These are phyloP conservation scores for Daldinia grandis DNA, from an alignment of 495 filamentous ascomycete species.

Conservation along the genomic window DNA sequence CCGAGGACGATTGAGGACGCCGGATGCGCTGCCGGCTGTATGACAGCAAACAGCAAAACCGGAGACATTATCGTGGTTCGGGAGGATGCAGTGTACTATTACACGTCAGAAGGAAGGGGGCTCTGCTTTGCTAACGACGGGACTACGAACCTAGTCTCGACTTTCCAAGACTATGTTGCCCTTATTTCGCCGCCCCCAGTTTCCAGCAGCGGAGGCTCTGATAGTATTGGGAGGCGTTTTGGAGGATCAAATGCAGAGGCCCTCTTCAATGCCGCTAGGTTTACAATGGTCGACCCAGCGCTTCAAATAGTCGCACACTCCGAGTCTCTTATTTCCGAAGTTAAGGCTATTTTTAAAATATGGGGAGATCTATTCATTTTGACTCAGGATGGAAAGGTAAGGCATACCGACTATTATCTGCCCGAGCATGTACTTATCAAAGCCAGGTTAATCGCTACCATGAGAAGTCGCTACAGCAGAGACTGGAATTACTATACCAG, in stretches of 20 bases:
- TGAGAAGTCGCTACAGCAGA: constrained; percentile 88
- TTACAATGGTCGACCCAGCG: constrained; percentile 89
- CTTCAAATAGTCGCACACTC: constrained; percentile 90
- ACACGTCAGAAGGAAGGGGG: constrained; percentile 84
- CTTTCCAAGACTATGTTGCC: constrained; percentile 86
- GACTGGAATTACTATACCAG: constrained; percentile 92
- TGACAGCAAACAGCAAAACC: constrained; percentile 81
- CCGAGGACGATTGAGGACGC: constrained; percentile 86
- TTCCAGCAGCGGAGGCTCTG: constrained; percentile 58
- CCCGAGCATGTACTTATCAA: constrained; percentile 20
- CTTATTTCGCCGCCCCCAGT: constrained; percentile 80
- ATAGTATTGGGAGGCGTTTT: constrained; percentile 65
- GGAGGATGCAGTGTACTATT: constrained; percentile 95
- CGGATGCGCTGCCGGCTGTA: constrained; percentile 90
- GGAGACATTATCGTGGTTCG: constrained; percentile 89
- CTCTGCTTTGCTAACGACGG: constrained; percentile 90
- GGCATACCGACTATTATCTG: constrained; percentile 16
- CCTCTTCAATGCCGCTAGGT: constrained; percentile 81
- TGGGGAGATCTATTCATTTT: constrained; percentile 93
- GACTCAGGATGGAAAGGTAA: constrained; percentile 87
- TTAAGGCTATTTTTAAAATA: constrained; percentile 80
- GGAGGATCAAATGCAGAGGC: constrained; percentile 73
- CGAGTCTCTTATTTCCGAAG: constrained; percentile 79
- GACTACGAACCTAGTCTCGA: constrained; percentile 80
- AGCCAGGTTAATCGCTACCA: constrained; percentile 84